These are phyloP conservation scores for Hordeum pubiflorum DNA, from an alignment of 202 grass and related monocot species.

Conservation along the genomic window DNA sequence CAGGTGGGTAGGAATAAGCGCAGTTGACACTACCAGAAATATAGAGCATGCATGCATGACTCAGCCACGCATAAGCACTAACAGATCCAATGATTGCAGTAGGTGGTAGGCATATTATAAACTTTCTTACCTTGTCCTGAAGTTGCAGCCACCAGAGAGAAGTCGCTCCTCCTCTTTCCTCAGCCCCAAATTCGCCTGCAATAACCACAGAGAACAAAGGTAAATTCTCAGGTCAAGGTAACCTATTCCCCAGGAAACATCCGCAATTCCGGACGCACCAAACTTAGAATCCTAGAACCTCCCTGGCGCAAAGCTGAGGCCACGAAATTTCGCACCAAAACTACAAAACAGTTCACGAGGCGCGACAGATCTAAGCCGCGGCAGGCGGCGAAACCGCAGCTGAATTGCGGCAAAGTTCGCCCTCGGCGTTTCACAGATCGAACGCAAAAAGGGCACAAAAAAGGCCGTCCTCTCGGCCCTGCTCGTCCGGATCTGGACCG, in stretches of 20 bases:
- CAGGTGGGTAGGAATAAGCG: neutral
- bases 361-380: neutral
- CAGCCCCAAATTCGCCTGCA: conserved; percentile 1
- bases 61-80: neutral
- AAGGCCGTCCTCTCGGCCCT: neutral
- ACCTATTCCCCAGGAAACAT: neutral
- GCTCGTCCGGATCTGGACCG: neutral
- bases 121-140: conserved; percentile 56
- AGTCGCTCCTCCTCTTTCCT: neutral
- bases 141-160: neutral
- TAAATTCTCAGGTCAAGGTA: neutral
- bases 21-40: neutral
- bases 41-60: neutral
- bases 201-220: neutral
- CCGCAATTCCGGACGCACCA: neutral
- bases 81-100: neutral
- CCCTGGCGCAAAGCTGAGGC: neutral
- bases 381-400: neutral
- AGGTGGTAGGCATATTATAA: conserved; percentile 2
- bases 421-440: neutral
- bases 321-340: neutral
- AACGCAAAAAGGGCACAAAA: too few relatives aligned
- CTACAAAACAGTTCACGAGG: neutral
- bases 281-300: neutral
- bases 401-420: neutral